Conservation (phyloP, 2,329 filamentous ascomycete genomes). For the Plenodomus biglobosus region DNA sequence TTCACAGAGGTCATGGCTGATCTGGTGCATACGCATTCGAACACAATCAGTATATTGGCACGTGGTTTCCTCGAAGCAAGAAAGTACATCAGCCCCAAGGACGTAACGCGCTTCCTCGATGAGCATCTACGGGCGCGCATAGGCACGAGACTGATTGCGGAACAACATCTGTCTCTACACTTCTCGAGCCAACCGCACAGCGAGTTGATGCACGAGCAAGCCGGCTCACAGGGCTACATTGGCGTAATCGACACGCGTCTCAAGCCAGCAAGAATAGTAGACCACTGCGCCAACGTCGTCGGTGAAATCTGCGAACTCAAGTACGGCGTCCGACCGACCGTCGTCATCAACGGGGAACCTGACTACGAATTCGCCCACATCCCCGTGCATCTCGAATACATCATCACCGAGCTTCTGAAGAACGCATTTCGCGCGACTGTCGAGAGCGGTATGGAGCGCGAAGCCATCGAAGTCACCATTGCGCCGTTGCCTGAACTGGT, state of each 20-base stretch:
- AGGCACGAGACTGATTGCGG: slow-evolving; percentile 88
- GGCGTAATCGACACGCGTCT: slow-evolving; percentile 93
- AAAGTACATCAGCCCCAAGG: slow-evolving; percentile 78
- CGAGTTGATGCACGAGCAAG: slow-evolving; percentile 50
- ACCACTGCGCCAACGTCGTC: slow-evolving; percentile 84
- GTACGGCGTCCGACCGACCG: slow-evolving; percentile 81
- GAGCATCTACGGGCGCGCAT: slow-evolving; percentile 92
- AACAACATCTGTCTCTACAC: slow-evolving; percentile 94
- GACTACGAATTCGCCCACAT: slow-evolving; percentile 91
- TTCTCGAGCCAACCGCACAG: slow-evolving; percentile 71
- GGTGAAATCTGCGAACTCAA: slow-evolving; percentile 96
- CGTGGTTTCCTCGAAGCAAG: slow-evolving; percentile 90
- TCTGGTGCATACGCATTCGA: slow-evolving; percentile 89
- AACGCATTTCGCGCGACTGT: slow-evolving; percentile 95
- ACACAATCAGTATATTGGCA: slow-evolving; percentile 91
- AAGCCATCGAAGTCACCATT: slow-evolving; percentile 90
- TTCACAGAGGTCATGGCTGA: slow-evolving; percentile 94
- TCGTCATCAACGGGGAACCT: slow-evolving; percentile 81
- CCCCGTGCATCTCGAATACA: slow-evolving; percentile 95
- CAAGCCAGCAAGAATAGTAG: slow-evolving; percentile 76
- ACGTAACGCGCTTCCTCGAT: slow-evolving; percentile 91
- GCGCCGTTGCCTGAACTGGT: slow-evolving; percentile 65
- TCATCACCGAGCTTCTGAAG: slow-evolving; percentile 93
- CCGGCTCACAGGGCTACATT: slow-evolving; percentile 67
- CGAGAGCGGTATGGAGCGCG: slow-evolving; percentile 74